Evolutionary conservation across 2,329 filamentous ascomycete species (phyloP).

Genomic region (Hypoxylon sp.): DNA sequence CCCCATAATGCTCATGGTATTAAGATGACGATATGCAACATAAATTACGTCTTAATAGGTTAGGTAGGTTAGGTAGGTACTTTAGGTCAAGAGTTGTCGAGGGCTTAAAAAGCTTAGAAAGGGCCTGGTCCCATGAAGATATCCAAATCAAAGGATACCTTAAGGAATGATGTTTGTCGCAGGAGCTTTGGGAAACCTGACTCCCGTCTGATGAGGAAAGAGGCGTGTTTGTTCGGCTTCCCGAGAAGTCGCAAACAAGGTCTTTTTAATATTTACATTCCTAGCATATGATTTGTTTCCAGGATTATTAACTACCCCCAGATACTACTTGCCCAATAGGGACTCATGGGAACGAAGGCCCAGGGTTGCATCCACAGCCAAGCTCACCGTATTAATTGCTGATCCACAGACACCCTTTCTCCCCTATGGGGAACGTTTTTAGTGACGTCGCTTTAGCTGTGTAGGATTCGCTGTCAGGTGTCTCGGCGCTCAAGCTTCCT

Average conservation of each 20-base stretch:
- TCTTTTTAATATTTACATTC: conserved; percentile 35
- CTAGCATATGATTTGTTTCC: conserved; percentile 26
- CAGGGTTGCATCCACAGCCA: conserved; percentile 24
- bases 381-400: conserved; percentile 35
- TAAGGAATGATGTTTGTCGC: conserved; percentile 9
- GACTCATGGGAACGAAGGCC: conserved; percentile 24
- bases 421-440: conserved; percentile 9
- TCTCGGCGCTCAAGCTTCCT: conserved; percentile 8
- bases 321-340: conserved; percentile 45
- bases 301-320: conserved; percentile 31
- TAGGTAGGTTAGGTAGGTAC: conserved; percentile 10
- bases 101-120: conserved; percentile 12
- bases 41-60: conserved; percentile 6
- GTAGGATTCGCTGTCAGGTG: conserved; percentile 23
- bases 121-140: conserved; percentile 1
- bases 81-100: conserved; percentile 18
- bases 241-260: conserved; percentile 36
- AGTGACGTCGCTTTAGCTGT: conserved; percentile 3
- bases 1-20: conserved; percentile 57
- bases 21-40: conserved; percentile 17
- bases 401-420: conserved; percentile 35
- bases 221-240: conserved; percentile 14
- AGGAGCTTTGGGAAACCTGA: conserved; percentile 26
- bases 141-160: background rate
- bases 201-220: conserved; percentile 27